Evolutionary conservation across 192 early-diverging fungal species (phyloP), one percentile per base, ranked within the genome.

Genomic region (Jimgerdemannia flammicorona): DNA sequence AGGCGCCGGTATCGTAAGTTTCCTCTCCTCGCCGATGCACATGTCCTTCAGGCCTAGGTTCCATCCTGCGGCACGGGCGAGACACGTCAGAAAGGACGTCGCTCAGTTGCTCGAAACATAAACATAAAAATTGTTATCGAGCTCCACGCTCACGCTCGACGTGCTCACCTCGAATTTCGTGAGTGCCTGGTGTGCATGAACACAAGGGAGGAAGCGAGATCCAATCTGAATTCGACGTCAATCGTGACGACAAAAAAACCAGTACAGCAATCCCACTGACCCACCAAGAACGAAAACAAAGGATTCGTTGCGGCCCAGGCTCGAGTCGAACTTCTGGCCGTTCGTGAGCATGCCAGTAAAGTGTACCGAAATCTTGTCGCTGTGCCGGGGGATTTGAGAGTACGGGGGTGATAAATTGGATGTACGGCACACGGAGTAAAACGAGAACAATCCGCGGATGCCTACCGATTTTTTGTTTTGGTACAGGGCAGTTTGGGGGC

Each of bases 261-360:
- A 29, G 29, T 29, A 29, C 29, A 29, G 29, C 29, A 29, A 29
- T 29, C 1, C 29, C 29, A 95, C 92, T 77, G 88, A 90, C 40
- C 91, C 89, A 77, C 94, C 94, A 67, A 95, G 93, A 69, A 81
- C 79, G 85, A 90, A 93, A 43, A 84, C 86, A 72, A 95, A 95
- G 40, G 94, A 93, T 80, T 90, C 71, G 64, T 73, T 73, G 83
- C 94, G 91, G 84, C 93, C 85, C 76, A 75, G 71, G 76, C 89
- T 90, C 69, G 90, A 91, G 80, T 95, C 94, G 72, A 95, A 95
- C 77, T 89, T 84, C 17, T 43, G 78, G 73, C 49, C 49, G 49
- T 90, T 92, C 59, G 70, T 74, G 41, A 90, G 84, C 20, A 10
- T 69, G 3, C 72, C 72, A 1, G 72, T 73, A 42, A 65, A 73